Evolutionary conservation across 2,329 filamentous ascomycete species (phyloP).

Genomic region (Emmonsia crescens): DNA sequence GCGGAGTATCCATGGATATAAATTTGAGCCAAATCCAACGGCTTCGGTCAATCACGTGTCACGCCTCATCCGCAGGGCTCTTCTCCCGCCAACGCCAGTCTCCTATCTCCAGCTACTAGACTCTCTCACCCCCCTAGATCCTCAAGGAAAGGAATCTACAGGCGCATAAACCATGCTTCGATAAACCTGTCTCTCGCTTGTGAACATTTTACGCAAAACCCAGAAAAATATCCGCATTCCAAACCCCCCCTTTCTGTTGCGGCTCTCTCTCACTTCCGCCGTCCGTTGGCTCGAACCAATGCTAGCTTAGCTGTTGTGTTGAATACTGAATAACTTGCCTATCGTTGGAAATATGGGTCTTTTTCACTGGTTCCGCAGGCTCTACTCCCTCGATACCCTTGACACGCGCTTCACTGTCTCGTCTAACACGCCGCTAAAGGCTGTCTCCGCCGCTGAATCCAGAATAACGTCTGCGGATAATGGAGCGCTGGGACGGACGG

Average conservation of each 20-base stretch:
- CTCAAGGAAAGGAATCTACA: not conserved
- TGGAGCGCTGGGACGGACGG: constrained; percentile 11
- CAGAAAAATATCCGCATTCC: not conserved
- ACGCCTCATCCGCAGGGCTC: no score
- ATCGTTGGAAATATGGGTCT: constrained; percentile 30
- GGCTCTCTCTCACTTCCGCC: not conserved
- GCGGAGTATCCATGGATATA: no score
- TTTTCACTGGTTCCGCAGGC: constrained; percentile 39
- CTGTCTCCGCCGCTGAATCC: constrained; percentile 40
- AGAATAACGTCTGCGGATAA: constrained; percentile 26
- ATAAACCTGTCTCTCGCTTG: not conserved
- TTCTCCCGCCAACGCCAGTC: no score
- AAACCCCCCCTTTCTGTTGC: not conserved
- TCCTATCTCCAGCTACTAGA: not conserved
- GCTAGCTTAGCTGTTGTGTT: not conserved
- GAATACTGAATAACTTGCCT: not conserved
- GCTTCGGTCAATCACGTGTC: not conserved
- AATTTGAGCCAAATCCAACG: no score
- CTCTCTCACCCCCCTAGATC: not conserved
- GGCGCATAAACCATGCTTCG: not conserved
- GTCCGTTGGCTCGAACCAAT: not conserved
- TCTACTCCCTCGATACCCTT: constrained; percentile 57
- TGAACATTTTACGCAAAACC: not conserved
- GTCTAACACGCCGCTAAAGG: constrained; percentile 55
- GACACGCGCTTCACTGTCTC: constrained; percentile 64